Evolutionary conservation across 345 rosid genomes (phyloP).

Genomic region (Eucalyptus erythrocorys): DNA sequence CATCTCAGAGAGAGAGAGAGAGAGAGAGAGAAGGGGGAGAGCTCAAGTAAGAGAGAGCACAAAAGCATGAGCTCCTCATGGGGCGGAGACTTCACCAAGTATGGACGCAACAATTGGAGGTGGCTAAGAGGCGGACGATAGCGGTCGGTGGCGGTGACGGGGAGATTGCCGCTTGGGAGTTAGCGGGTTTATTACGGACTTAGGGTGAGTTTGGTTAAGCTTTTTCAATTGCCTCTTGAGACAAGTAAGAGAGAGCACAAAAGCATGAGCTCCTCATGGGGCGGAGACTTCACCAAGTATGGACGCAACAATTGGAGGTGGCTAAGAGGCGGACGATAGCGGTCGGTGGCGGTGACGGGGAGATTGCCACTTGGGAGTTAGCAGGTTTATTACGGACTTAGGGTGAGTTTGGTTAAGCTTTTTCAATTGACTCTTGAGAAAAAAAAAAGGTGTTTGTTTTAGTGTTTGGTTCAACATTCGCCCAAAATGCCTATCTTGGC

Average conservation of each 20-base stretch:
- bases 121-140: background rate
- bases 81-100: fast-evolving
- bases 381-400: background rate
- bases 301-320: background rate
- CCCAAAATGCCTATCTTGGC: no score
- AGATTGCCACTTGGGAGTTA: background rate
- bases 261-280: background rate
- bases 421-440: no score
- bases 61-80: background rate
- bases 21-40: background rate
- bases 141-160: background rate
- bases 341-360: background rate
- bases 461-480: no score
- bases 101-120: background rate
- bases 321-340: background rate
- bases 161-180: background rate
- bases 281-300: fast-evolving
- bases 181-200: background rate
- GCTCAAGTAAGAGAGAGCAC: fast-evolving
- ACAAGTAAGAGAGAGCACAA: fast-evolving
- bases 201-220: no score
- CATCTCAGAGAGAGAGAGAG: background rate
- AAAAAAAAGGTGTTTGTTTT: no score
- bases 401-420: no score
- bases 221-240: no score